phyloP scores from a whole-genome alignment of 2,329 filamentous ascomycete genomes.

The Waltergamsia citrina region DNA sequence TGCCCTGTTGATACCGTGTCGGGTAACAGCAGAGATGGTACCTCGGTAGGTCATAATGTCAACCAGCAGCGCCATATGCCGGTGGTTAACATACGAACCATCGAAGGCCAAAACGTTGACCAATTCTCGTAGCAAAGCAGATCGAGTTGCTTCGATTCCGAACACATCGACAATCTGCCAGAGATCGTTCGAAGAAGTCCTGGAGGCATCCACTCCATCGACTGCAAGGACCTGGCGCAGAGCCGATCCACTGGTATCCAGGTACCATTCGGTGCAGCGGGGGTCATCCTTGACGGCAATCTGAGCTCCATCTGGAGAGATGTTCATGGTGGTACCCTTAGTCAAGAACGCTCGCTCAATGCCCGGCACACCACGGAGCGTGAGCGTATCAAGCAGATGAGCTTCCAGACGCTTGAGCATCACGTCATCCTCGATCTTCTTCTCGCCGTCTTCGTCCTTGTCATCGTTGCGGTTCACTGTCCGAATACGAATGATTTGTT shows the following conservation, averaged over 20 bases:
- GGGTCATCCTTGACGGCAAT: constrained; percentile 64
- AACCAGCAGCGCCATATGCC: constrained; percentile 87
- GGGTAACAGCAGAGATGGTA: constrained; percentile 88
- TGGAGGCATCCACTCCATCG: constrained; percentile 75
- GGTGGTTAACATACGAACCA: constrained; percentile 98
- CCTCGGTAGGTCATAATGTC: constrained; percentile 98
- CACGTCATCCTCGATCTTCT: constrained; percentile 70
- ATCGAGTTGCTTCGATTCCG: constrained; percentile 88
- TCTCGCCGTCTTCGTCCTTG: constrained; percentile 58
- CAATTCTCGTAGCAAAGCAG: constrained; percentile 79
- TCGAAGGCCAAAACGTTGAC: constrained; percentile 93
- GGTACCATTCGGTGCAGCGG: constrained; percentile 83
- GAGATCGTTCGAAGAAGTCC: constrained; percentile 92
- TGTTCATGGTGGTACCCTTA: constrained; percentile 61
- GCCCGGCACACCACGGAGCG: constrained; percentile 80
- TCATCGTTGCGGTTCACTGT: constrained; percentile 62
- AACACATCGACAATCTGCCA: constrained; percentile 92
- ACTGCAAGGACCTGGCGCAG: constrained; percentile 77
- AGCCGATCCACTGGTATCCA: constrained; percentile 88
- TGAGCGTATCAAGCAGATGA: constrained; percentile 84
- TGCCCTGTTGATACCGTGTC: constrained; percentile 96
- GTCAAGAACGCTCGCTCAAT: constrained; percentile 92
- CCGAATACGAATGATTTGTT: constrained; percentile 88
- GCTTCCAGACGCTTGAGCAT: constrained; percentile 88
- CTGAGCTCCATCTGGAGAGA: constrained; percentile 61